phyloP scores from a whole-genome alignment of 768 basidiomycete genomes.

The Leccinum boreale region DNA sequence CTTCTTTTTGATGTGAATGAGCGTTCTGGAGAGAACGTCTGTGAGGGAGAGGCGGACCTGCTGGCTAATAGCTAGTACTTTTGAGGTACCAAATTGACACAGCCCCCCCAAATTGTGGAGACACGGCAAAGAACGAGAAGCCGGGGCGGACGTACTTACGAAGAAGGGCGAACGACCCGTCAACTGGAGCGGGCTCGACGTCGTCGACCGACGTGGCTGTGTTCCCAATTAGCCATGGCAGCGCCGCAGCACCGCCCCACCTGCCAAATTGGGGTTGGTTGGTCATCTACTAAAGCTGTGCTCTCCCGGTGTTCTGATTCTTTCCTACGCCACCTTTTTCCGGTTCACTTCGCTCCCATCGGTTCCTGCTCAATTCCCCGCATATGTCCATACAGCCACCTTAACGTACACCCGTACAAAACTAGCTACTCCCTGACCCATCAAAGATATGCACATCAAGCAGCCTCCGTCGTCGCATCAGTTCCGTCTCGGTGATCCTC shows the following conservation, averaged over 20 bases:
- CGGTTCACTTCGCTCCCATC: constrained; percentile 2
- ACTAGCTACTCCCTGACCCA: constrained; percentile 10
- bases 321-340: background rate
- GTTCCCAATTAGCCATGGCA: constrained; percentile 31
- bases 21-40: constrained; percentile 29
- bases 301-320: constrained; percentile 5
- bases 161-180: no score
- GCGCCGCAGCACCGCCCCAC: constrained; percentile 34
- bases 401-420: constrained; percentile 1
- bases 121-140: constrained; percentile 10
- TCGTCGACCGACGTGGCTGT: constrained; percentile 36
- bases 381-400: background rate
- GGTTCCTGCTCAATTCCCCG: background rate
- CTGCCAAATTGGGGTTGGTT: constrained; percentile 13
- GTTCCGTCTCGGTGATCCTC: constrained; percentile 71
- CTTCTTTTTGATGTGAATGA: constrained; percentile 35
- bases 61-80: constrained; percentile 8
- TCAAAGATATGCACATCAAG: constrained; percentile 69
- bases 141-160: constrained; percentile 4
- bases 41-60: constrained; percentile 5
- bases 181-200: constrained; percentile 18
- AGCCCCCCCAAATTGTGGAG: constrained; percentile 6
- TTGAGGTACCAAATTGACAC: constrained; percentile 14
- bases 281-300: constrained; percentile 25
- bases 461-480: constrained; percentile 75